Evolutionary conservation across 2,329 filamentous ascomycete species (phyloP), one percentile per base, ranked within the genome.

Genomic region (Fusarium oxysporum): DNA sequence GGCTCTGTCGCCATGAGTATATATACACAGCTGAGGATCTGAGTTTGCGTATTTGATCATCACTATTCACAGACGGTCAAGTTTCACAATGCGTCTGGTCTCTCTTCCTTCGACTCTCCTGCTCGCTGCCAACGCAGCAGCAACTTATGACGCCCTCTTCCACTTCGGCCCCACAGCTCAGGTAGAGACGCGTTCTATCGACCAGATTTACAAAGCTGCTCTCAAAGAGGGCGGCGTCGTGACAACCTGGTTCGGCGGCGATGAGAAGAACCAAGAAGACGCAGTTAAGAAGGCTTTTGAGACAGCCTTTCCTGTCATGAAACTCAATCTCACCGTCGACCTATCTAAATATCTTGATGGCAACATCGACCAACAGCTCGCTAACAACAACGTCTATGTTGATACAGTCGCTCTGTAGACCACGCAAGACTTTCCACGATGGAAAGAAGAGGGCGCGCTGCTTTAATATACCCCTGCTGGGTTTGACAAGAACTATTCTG

Each of bases 41-140:
- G 25, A 47, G 25, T 8, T 47, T 4, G 44, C 25, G n/a, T 0
- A 16, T 11, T n/a, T 8, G 19, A n/a, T 16, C 13, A n/a, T 12
- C 19, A 8, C 25, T 6, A n/a, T 6, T 47, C 19, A 16, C 45
- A n/a, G 4, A 6, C 9, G 0, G 2, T n/a, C 45, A 30, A 48
- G 28, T n/a, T n/a, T 30, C 19, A 8, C 19, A 4, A 48, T 48
- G 45, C 45, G 9, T 21, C 13, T 48, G 3, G 0, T 16, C n/a
- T 30, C 13, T 6, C 19, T n/a, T 12, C 21, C 9, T n/a, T n/a
- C 9, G 0, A 6, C 19, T 11, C 0, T 47, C 3, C 13, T 30
- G 2, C 44, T 47, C 13, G 25, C 44, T 30, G 13, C 25, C 2
- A 16, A 47, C 19, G 44, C 13, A 16, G 25, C 6, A 8, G 25